phyloP scores from a whole-genome alignment of 768 basidiomycete genomes.

The Boletales sp. region DNA sequence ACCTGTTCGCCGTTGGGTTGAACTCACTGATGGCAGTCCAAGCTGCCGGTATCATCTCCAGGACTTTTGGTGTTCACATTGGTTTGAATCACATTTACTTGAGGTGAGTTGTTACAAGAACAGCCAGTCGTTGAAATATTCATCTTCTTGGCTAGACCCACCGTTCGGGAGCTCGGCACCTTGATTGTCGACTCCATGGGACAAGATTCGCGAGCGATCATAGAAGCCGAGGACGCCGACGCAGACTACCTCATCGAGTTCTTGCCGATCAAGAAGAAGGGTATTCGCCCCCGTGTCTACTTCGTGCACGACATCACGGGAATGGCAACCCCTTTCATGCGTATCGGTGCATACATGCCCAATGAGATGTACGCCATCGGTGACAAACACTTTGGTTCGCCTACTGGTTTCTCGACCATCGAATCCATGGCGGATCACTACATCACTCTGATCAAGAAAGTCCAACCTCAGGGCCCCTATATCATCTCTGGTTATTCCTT shows the following conservation, averaged over 20 bases:
- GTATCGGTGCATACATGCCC: conserved; percentile 30
- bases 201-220: conserved; percentile 27
- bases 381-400: conserved; percentile 29
- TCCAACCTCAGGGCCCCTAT: conserved; percentile 27
- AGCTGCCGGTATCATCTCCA: conserved; percentile 27
- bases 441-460: conserved; percentile 24
- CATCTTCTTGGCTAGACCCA: conserved; percentile 13
- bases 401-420: conserved; percentile 26
- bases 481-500: conserved; percentile 27
- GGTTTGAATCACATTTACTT: conserved; percentile 29
- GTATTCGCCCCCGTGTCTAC: conserved; percentile 23
- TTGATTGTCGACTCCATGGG: conserved; percentile 28
- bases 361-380: conserved; percentile 33
- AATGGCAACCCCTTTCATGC: conserved; percentile 32
- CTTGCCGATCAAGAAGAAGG: conserved; percentile 31
- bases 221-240: conserved; percentile 30
- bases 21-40: conserved; percentile 33
- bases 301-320: conserved; percentile 31
- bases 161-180: conserved; percentile 22
- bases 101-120: conserved; percentile 14
- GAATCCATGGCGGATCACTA: conserved; percentile 32
- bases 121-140: neutral
- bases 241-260: conserved; percentile 28
- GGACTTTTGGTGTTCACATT: conserved; percentile 27
- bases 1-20: conserved; percentile 28